A percentile compares a stretch with the other conserved stretches of the same genome.
Conservation (phyloP, 768 basidiomycete species). For the Boletus pseudo-olivaceus region DNA sequence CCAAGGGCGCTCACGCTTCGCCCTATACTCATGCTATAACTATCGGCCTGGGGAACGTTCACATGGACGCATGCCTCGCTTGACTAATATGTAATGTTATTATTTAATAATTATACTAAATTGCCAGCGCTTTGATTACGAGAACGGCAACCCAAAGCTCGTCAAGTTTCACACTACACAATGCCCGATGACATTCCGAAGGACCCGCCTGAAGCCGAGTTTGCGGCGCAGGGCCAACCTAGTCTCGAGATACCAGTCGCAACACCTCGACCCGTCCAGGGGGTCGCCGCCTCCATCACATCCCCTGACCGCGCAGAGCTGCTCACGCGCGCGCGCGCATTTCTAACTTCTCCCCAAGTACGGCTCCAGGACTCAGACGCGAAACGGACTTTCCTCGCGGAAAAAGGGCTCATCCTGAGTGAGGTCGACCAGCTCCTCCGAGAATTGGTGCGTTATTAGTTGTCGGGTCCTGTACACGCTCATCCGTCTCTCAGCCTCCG, state of each 20-base stretch:
- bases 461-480: constrained; percentile 1
- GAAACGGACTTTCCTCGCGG: constrained; percentile 62
- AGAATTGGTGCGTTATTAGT: constrained; percentile 44
- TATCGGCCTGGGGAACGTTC: not conserved
- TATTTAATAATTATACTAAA: too few species aligned
- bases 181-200: constrained; percentile 18
- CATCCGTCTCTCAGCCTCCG: constrained; percentile 35
- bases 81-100: too few species aligned
- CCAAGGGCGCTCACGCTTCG: too few species aligned
- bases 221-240: not conserved
- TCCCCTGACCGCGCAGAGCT: constrained; percentile 39
- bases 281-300: not conserved
- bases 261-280: not conserved
- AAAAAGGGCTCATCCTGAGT: constrained; percentile 61
- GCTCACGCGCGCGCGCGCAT: constrained; percentile 54
- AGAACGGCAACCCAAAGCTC: too few species aligned
- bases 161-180: not conserved
- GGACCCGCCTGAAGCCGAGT: not conserved
- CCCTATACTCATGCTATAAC: not conserved
- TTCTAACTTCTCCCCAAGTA: constrained; percentile 65
- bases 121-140: too few species aligned
- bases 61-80: constrained; percentile 10
- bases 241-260: not conserved
- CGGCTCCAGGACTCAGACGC: constrained; percentile 50
- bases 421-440: constrained; percentile 61